Percentiles rank a stretch among this genome's conserved stretches.
Conservation (phyloP, 768 basidiomycete genomes). For the Auriculariales sp. region DNA sequence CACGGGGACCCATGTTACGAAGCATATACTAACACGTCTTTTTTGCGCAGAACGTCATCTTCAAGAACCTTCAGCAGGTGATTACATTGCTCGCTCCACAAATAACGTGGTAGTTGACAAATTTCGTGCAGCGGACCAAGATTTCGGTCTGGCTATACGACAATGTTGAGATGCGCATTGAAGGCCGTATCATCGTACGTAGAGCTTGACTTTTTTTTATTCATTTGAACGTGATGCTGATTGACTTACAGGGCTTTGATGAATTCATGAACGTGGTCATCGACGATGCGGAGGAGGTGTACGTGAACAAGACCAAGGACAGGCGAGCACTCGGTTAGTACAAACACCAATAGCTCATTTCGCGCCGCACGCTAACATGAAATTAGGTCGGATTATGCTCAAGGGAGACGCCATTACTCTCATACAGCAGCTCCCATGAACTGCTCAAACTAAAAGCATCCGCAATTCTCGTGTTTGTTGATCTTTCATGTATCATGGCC, state of each 20-base stretch:
- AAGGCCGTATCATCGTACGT: constrained; percentile 90
- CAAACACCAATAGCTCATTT: constrained; percentile 1
- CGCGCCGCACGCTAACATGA: constrained; percentile 2
- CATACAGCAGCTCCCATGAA: constrained; percentile 45
- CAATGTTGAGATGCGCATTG: constrained; percentile 91
- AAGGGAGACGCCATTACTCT: constrained; percentile 99
- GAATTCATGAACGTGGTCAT: constrained; percentile 99
- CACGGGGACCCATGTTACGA: background rate
- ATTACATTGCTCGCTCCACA: constrained; percentile 5
- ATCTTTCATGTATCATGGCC: too few relatives aligned
- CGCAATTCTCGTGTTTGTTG: too few relatives aligned
- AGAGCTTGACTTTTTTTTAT: constrained; percentile 23
- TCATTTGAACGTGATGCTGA: background rate
- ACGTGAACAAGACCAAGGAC: constrained; percentile 78
- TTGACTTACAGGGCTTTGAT: constrained; percentile 72
- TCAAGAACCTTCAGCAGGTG: constrained; percentile 94
- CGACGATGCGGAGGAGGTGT: constrained; percentile 87
- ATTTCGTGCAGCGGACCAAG: constrained; percentile 47
- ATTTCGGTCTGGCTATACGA: constrained; percentile 94
- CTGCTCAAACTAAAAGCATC: background rate
- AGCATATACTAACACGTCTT: constrained; percentile 5
- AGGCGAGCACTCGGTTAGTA: constrained; percentile 65
- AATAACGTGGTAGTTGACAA: constrained; percentile 1
- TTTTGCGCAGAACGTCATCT: constrained; percentile 72
- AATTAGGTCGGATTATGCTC: constrained; percentile 77